phyloP scores from a whole-genome alignment of 768 basidiomycete genomes.

The Coprinopsis strossmayeri region DNA sequence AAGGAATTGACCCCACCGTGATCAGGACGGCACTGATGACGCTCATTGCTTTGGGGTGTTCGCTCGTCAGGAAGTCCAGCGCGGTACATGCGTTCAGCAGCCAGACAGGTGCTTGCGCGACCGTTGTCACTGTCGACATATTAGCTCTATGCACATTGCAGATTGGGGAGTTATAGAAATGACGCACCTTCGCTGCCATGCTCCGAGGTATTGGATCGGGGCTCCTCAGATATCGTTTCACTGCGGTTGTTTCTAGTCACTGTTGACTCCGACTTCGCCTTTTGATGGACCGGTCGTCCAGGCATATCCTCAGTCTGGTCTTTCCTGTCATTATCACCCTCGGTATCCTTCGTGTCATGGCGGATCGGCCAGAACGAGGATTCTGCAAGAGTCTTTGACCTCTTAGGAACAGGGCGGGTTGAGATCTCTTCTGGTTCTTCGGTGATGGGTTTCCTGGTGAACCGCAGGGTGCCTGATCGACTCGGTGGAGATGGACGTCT shows the following conservation, averaged over 20 bases:
- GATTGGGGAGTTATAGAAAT: neutral
- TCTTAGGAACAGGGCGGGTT: conserved; percentile 14
- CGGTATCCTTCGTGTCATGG: conserved; percentile 13
- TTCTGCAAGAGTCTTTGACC: conserved; percentile 21
- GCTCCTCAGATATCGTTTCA: conserved; percentile 17
- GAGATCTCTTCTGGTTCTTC: conserved; percentile 25
- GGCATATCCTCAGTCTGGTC: conserved; percentile 4
- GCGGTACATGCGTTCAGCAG: conserved; percentile 72
- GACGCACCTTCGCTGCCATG: conserved; percentile 22
- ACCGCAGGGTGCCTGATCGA: conserved; percentile 20
- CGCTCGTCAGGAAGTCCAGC: conserved; percentile 64
- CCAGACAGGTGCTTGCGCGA: conserved; percentile 66
- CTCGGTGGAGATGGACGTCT: conserved; percentile 12
- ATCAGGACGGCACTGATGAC: conserved; percentile 73
- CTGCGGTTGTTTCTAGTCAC: conserved; percentile 15
- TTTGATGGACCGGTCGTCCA: conserved; percentile 10
- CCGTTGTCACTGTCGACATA: conserved; percentile 24
- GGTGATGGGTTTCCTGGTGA: conserved; percentile 18
- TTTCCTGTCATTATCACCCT: conserved; percentile 24
- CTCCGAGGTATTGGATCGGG: conserved; percentile 20
- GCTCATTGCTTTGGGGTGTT: conserved; percentile 71
- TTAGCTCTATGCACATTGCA: too few relatives aligned
- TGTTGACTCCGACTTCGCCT: conserved; percentile 25
- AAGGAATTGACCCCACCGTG: conserved; percentile 68
- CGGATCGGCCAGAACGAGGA: conserved; percentile 27